Base-by-base conservation (phyloP, 768 basidiomycete species). In the Cubamyces lactineus region DNA sequence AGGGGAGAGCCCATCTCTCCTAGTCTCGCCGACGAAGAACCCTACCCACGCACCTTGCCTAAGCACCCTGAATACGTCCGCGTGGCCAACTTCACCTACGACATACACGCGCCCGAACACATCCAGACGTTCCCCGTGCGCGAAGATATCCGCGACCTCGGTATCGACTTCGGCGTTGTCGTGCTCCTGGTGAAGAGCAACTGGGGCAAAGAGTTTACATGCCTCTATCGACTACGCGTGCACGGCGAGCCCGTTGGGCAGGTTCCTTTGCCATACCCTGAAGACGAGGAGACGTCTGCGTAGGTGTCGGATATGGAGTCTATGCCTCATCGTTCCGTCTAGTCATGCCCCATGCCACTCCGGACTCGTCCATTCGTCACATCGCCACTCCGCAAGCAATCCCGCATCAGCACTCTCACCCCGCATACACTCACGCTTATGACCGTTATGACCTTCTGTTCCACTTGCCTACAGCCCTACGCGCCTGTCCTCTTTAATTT, bases 151-250 rank as follows among this genome's bases (percentile, higher is more conserved):
- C 79, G 76, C 59, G 84, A 84, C 7, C 80, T 95, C 8, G 87
- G 82, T 8, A 77, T 97, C 43, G 93, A 95, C 72, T 89, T 96
- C 68, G 92, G 92, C 1, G 78, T 96, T 54, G 91, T 98, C 26
- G 86, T 89, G 62, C 79, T 97, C 70, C 78, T 84, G 64, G 79
- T 98, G 67, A 81, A 86, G 75, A 89, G 79, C 71, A 98, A 98
- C 71, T 98, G 94, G 89, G 96, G 96, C 43, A 79, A 80, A 74
- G 79, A 89, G 59, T 92, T 83, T 71, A 97, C 96, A 0, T 98
- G 96, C 74, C 74, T 98, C 41, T 98, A 94, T 74, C 86, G 92
- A 46, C 78, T 94, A 76, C 83, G 92, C 45, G 89, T 92, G 30
- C 91, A 93, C 68, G 92, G 92, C 16, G 77, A 83, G 66, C 78